Percentiles rank a stretch among this genome's conserved stretches.
phyloP scores from a whole-genome alignment of 768 basidiomycete genomes.

The Suillus placidus region DNA sequence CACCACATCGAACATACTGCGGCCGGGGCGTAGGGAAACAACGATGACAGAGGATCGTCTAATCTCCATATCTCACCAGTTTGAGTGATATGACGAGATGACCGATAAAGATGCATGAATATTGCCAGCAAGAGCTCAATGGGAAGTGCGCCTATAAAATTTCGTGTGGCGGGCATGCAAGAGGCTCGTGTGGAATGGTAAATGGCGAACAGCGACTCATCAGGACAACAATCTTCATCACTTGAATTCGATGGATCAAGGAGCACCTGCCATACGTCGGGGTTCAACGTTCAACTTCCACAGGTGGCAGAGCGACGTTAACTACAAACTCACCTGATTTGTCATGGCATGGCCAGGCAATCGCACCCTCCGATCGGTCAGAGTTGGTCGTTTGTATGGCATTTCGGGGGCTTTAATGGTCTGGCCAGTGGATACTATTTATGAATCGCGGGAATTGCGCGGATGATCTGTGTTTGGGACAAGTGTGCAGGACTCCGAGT shows the following conservation, averaged over 20 bases:
- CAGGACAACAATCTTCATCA: neutral
- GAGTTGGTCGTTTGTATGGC: neutral
- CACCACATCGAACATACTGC: conserved; percentile 14
- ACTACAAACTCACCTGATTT: neutral
- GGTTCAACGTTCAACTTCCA: neutral
- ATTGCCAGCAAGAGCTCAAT: conserved; percentile 10
- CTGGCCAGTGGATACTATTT: no score
- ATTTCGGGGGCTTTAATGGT: neutral
- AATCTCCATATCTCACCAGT: conserved; percentile 4
- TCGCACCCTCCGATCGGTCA: neutral
- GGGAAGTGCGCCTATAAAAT: conserved; percentile 6
- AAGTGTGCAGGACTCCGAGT: no score
- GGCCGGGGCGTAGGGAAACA: conserved; percentile 14
- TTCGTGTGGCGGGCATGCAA: neutral
- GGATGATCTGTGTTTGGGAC: no score
- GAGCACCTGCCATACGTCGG: neutral
- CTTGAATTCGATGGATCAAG: neutral
- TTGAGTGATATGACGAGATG: neutral
- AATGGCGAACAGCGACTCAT: neutral
- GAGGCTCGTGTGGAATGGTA: neutral
- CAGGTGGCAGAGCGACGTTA: neutral
- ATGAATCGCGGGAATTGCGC: no score
- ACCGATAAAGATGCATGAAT: conserved; percentile 7
- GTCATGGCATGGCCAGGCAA: neutral
- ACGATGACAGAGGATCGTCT: conserved; percentile 2